phyloP scores from a whole-genome alignment of 805 yeast genomes.

The Candida corydali region DNA sequence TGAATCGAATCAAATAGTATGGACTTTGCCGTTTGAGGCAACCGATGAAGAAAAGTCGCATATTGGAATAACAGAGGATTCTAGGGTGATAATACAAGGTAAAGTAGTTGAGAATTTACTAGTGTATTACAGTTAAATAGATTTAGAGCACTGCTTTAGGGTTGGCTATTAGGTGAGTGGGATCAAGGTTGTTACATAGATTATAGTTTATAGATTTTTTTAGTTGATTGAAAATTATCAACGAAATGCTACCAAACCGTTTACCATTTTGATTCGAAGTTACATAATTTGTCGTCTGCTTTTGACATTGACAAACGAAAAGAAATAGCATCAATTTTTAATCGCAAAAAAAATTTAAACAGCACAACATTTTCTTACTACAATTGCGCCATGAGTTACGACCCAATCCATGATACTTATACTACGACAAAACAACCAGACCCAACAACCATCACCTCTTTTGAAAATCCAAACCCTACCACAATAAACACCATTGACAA shows the following conservation, averaged over 20 bases:
- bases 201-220: slow-evolving; percentile 2
- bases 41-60: slow-evolving; percentile 9
- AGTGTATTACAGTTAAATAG: slow-evolving; percentile 15
- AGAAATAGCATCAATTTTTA: slow-evolving; percentile 2
- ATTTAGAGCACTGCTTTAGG: not conserved
- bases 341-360: not conserved
- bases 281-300: no score
- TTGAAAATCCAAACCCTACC: no score
- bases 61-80: slow-evolving; percentile 17
- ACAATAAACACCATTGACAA: not conserved
- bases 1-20: slow-evolving; percentile 17
- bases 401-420: slow-evolving; percentile 40
- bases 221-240: not conserved
- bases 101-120: slow-evolving; percentile 27
- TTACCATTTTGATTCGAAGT: not conserved
- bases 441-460: slow-evolving; percentile 3
- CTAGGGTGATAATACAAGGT: slow-evolving; percentile 23
- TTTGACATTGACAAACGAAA: no score
- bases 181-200: no score
- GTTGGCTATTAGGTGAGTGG: not conserved
- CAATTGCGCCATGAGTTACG: slow-evolving; percentile 32
- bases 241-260: slow-evolving; percentile 1
- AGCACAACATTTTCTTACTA: not conserved
- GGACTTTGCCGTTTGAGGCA: slow-evolving; percentile 26
- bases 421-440: slow-evolving; percentile 8